Conservation (phyloP, 2,329 filamentous ascomycete genomes). For the Dothideomycetes sp. region DNA sequence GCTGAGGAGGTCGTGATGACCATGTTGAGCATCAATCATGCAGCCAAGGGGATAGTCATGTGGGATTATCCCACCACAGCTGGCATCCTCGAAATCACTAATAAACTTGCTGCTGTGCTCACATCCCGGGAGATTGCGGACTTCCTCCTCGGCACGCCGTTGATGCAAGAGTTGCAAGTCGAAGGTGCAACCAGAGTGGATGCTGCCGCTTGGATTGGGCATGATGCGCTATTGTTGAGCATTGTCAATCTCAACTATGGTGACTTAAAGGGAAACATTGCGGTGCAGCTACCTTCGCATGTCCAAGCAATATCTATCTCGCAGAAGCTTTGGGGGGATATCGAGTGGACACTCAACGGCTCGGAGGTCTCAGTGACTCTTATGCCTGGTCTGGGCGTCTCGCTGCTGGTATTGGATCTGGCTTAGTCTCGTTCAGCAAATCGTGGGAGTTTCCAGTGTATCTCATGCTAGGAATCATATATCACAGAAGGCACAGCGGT, state of each 20-base stretch:
- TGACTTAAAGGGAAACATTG: slow-evolving; percentile 9
- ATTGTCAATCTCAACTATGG: slow-evolving; percentile 27
- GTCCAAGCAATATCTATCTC: background rate
- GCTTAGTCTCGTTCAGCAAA: too few relatives aligned
- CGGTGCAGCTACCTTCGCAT: slow-evolving; percentile 11
- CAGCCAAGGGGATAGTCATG: slow-evolving; percentile 36
- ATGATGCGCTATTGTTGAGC: slow-evolving; percentile 25
- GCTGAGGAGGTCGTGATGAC: slow-evolving; percentile 36
- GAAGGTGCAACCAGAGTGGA: slow-evolving; percentile 22
- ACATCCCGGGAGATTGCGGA: slow-evolving; percentile 19
- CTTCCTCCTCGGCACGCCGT: slow-evolving; percentile 25
- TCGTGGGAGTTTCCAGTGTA: too few relatives aligned
- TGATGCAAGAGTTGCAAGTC: slow-evolving; percentile 14
- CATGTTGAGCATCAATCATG: slow-evolving; percentile 36
- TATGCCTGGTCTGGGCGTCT: background rate
- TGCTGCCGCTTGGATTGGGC: slow-evolving; percentile 30
- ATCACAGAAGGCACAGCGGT: too few relatives aligned
- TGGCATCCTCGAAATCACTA: slow-evolving; percentile 25
- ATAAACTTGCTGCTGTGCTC: slow-evolving; percentile 27
- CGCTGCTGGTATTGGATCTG: slow-evolving; percentile 1
- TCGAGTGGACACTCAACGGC: slow-evolving; percentile 6
- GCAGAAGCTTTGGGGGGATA: slow-evolving; percentile 12
- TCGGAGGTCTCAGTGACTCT: background rate
- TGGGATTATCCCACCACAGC: slow-evolving; percentile 37
- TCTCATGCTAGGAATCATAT: too few relatives aligned